A percentile compares a stretch with the other conserved stretches of the same genome.
These are phyloP conservation scores for Trichoderma asperelloides DNA, from an alignment of 495 filamentous ascomycete genomes.

Conservation along the genomic window DNA sequence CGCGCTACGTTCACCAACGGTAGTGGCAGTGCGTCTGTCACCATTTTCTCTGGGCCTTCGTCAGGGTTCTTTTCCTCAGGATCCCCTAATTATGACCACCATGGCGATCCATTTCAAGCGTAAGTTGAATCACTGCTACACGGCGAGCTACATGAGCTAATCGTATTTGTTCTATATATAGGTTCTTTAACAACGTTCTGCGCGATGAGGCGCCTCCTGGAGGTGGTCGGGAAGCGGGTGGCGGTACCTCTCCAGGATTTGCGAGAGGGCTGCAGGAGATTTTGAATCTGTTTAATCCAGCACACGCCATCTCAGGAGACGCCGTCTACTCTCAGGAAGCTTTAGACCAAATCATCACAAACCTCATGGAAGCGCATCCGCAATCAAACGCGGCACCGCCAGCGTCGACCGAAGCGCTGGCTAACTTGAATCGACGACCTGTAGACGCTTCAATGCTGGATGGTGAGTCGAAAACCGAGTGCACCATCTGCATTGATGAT, in stretches of 20 bases:
- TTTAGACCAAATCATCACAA: constrained; percentile 77
- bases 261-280: constrained; percentile 27
- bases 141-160: neutral
- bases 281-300: constrained; percentile 50
- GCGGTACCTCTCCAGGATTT: constrained; percentile 18
- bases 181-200: constrained; percentile 8
- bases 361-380: constrained; percentile 74
- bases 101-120: constrained; percentile 23
- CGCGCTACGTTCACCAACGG: neutral
- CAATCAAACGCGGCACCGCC: constrained; percentile 74
- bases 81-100: neutral
- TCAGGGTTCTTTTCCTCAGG: neutral
- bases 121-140: constrained; percentile 9
- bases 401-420: constrained; percentile 65
- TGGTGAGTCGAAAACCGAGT: constrained; percentile 56
- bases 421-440: constrained; percentile 57
- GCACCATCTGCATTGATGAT: constrained; percentile 89
- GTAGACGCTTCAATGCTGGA: constrained; percentile 59
- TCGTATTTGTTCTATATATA: neutral
- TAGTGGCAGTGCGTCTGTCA: constrained; percentile 1
- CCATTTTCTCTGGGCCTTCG: neutral
- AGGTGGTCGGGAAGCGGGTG: constrained; percentile 6
- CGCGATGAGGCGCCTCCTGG: neutral
- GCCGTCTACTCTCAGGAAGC: constrained; percentile 90
- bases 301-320: constrained; percentile 56